Conservation (phyloP, 2,329 filamentous ascomycete genomes). For the Penicillium sp. region DNA sequence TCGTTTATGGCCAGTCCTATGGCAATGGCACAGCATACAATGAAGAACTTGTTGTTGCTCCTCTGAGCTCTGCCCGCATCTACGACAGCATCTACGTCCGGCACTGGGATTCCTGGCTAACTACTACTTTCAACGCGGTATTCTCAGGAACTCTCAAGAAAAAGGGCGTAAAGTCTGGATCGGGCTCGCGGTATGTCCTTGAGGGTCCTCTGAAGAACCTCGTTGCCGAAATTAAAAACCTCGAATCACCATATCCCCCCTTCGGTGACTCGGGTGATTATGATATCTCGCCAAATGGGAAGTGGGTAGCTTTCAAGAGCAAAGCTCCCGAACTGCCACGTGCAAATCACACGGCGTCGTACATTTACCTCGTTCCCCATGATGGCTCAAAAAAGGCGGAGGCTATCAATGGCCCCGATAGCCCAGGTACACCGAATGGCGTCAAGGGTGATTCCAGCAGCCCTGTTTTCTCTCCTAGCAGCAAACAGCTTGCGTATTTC, state of each 20-base stretch:
- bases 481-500: conserved; percentile 72
- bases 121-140: conserved; percentile 70
- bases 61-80: conserved; percentile 67
- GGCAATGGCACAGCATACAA: conserved; percentile 73
- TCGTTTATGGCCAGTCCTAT: conserved; percentile 65
- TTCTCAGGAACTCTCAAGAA: conserved; percentile 69
- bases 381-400: conserved; percentile 60
- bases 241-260: conserved; percentile 57
- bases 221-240: conserved; percentile 41
- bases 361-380: conserved; percentile 75
- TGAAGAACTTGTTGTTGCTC: conserved; percentile 62
- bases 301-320: conserved; percentile 47
- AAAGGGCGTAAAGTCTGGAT: conserved; percentile 40
- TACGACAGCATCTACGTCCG: conserved; percentile 78
- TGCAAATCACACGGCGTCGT: conserved; percentile 74
- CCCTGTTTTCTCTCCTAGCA: conserved; percentile 77
- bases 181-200: conserved; percentile 32
- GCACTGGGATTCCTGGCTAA: conserved; percentile 81
- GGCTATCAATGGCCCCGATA: conserved; percentile 48
- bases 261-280: conserved; percentile 84
- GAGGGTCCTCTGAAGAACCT: conserved; percentile 62
- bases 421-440: conserved; percentile 51
- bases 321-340: conserved; percentile 48
- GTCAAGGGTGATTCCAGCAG: conserved; percentile 61
- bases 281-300: conserved; percentile 58